phyloP scores from a whole-genome alignment of 1,139 yeast species.

The Hyphopichia wangnamkhiaoensis region DNA sequence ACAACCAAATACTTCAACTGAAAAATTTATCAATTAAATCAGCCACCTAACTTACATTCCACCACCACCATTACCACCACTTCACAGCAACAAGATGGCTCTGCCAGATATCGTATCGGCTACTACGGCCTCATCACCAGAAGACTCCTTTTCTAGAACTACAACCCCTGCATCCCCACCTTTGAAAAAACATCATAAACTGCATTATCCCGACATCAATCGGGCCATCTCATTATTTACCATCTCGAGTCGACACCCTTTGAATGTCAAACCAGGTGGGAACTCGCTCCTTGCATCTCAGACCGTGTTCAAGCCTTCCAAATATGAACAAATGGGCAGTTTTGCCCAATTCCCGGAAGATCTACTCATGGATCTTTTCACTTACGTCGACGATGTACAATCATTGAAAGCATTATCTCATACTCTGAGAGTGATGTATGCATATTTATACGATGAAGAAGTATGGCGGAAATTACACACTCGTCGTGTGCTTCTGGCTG shows the following conservation, averaged over 20 bases:
- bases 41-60: too few species aligned
- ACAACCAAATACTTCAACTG: neutral
- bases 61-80: neutral
- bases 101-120: too few species aligned
- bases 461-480: conserved; percentile 68
- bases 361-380: conserved; percentile 46
- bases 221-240: conserved; percentile 25
- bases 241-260: conserved; percentile 55
- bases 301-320: conserved; percentile 18
- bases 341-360: conserved; percentile 62
- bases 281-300: conserved; percentile 42
- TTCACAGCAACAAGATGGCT: too few species aligned
- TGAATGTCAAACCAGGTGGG: conserved; percentile 75
- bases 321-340: conserved; percentile 51
- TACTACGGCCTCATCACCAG: neutral
- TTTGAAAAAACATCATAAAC: neutral
- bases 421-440: conserved; percentile 68
- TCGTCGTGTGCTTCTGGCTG: conserved; percentile 17
- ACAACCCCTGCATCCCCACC: conserved; percentile 1
- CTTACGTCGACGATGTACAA: conserved; percentile 42
- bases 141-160: neutral
- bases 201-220: conserved; percentile 13
- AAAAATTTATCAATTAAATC: neutral
- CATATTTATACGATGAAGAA: conserved; percentile 72
- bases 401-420: conserved; percentile 55